phyloP scores from a whole-genome alignment of 106 monocot species.

The Dioscorea alata region DNA sequence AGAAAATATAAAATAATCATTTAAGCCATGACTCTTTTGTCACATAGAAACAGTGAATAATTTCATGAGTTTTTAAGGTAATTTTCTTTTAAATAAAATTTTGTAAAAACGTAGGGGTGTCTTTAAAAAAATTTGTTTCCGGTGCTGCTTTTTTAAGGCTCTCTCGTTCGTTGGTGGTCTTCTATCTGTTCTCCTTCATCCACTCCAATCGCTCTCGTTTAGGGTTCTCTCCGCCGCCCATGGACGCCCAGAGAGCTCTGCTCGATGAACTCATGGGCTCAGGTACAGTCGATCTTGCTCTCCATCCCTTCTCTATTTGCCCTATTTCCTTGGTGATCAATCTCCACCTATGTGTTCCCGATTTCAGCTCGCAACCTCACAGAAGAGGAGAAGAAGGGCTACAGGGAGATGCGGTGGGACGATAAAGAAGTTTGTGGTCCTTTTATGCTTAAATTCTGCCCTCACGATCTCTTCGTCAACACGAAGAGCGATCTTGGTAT shows the following conservation, averaged over 20 bases:
- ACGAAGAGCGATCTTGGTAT: conserved; percentile 96
- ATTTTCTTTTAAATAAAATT: too few relatives aligned
- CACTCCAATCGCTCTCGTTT: neutral
- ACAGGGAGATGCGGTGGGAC: conserved; percentile 83
- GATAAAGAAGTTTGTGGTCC: conserved; percentile 87
- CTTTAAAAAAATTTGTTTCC: too few relatives aligned
- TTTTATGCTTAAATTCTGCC: conserved; percentile 93
- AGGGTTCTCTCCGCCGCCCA: conserved; percentile 18
- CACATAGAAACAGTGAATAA: too few relatives aligned
- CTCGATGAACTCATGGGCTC: conserved; percentile 91
- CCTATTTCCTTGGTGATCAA: neutral
- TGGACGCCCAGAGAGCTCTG: conserved; percentile 85
- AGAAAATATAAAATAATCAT: too few relatives aligned
- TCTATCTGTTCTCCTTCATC: too few relatives aligned
- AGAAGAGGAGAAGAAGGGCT: conserved; percentile 89
- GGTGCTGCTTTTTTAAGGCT: too few relatives aligned
- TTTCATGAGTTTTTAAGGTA: too few relatives aligned
- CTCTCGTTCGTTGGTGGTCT: too few relatives aligned
- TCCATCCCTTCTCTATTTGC: neutral
- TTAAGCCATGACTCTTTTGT: too few relatives aligned
- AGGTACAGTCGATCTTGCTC: conserved; percentile 21
- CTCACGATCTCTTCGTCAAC: conserved; percentile 97
- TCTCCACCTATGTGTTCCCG: neutral
- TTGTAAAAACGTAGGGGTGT: too few relatives aligned
- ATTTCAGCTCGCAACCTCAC: conserved; percentile 81